Conservation (phyloP, 1,284 basidiomycete genomes). For the Ceratobasidium sp. region DNA sequence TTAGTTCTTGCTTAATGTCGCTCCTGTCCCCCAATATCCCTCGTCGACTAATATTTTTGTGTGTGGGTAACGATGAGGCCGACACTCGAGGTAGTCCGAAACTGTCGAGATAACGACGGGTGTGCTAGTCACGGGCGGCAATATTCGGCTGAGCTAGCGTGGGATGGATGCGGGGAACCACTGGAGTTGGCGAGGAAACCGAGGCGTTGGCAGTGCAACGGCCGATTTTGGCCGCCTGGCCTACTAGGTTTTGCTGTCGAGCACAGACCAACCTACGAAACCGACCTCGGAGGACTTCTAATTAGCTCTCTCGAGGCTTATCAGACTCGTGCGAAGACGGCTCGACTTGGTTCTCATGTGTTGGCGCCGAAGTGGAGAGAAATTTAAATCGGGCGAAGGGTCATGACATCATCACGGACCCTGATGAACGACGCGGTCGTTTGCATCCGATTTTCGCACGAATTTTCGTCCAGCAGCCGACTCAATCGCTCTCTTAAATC, state of each 20-base stretch:
- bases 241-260: not conserved
- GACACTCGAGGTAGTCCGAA: too few species aligned
- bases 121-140: too few species aligned
- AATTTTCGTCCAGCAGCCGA: constrained; percentile 17
- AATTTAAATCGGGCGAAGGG: not conserved
- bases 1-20: too few species aligned
- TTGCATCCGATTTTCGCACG: constrained; percentile 33
- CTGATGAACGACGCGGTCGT: not conserved
- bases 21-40: too few species aligned
- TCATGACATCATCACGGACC: constrained; percentile 1
- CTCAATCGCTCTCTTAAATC: not conserved
- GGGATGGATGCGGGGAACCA: too few species aligned
- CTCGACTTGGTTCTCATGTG: not conserved
- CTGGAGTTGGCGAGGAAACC: too few species aligned
- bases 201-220: too few species aligned
- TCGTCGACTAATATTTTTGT: too few species aligned
- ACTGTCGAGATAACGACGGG: too few species aligned
- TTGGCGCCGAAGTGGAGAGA: not conserved
- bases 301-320: not conserved
- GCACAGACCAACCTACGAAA: not conserved
- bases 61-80: too few species aligned
- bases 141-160: too few species aligned
- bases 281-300: not conserved
- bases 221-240: not conserved
- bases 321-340: not conserved